Base-by-base conservation (phyloP, 1,284 basidiomycete genomes). In the Sporisorium graminicola region DNA sequence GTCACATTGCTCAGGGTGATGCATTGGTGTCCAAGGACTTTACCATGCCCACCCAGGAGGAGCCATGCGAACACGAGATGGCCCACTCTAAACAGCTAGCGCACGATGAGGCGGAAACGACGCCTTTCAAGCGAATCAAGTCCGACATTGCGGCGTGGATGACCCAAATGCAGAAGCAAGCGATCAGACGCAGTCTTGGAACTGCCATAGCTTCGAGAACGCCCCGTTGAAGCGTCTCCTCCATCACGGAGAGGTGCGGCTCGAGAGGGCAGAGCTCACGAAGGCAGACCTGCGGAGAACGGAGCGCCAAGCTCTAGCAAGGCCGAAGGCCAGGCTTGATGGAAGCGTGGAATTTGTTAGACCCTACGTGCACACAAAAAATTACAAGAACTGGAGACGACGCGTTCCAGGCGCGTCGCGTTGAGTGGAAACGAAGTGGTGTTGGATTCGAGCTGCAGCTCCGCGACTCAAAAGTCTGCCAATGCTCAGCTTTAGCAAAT, bases 361-460 rank as follows among this genome's bases (percentile, higher is more conserved):
- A 31, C 26, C 27, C 7, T 14, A 9, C 47, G 14, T 5, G 47
- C 27, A 31, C 47, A 49, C 47, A 49, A 29, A 29, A n/a, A n/a
- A n/a, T n/a, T 40, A 14, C 24, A 1, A 26, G 27, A 24, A 54
- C 10, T n/a, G 29, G 29, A 37, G 16, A 13, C 46, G 69, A 72
- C 69, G 69, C 69, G 69, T 72, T 47, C 22, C 2, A 43, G 18
- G 51, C 69, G 63, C 69, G 63, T 56, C 69, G 69, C 69, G 69
- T 72, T 72, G 63, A 72, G 69, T 64, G 24, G 35, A 16, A 22
- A 16, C 13, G 35, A 7, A 10, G n/a, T 40, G 59, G 67, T 72
- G 69, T 72, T 72, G 64, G 64, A 66, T 63, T 66, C 67, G 10
- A 16, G 10, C 42, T 63, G 63, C 68, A 71, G 43, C 49, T 52